phyloP scores from a whole-genome alignment of 2,329 filamentous ascomycete species.

The Xylariaceae sp. region DNA sequence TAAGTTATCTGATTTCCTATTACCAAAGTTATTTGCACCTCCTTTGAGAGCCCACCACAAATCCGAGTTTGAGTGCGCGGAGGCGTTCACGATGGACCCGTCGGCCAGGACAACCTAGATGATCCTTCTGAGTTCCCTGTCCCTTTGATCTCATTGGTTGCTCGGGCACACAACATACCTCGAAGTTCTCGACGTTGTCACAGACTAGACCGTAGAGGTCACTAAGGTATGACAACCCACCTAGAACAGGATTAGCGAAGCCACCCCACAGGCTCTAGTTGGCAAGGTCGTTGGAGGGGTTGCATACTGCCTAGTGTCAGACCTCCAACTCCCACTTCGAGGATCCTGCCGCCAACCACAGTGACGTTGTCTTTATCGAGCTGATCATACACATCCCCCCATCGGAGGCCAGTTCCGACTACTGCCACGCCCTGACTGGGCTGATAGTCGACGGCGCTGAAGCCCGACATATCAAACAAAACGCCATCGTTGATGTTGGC shows the following conservation, averaged over 20 bases:
- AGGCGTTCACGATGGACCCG: constrained; percentile 26
- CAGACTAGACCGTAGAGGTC: constrained; percentile 24
- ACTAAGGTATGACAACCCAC: constrained; percentile 23
- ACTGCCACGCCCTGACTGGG: constrained; percentile 15
- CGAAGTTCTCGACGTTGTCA: constrained; percentile 26
- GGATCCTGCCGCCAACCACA: constrained; percentile 24
- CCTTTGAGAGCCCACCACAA: constrained; percentile 28
- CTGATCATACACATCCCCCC: constrained; percentile 23
- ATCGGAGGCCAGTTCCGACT: constrained; percentile 23
- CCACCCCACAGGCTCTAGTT: too few species aligned
- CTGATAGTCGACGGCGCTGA: constrained; percentile 22
- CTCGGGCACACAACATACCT: constrained; percentile 13
- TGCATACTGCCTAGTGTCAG: constrained; percentile 22
- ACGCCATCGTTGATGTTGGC: constrained; percentile 25
- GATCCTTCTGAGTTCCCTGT: constrained; percentile 6
- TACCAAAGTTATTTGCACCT: constrained; percentile 28
- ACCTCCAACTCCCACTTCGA: constrained; percentile 26
- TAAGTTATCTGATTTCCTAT: too few species aligned
- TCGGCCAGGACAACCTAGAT: constrained; percentile 30
- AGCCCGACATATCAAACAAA: constrained; percentile 20
- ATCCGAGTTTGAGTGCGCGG: constrained; percentile 20
- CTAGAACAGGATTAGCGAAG: constrained; percentile 13
- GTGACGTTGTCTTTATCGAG: constrained; percentile 24
- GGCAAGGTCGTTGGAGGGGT: not conserved
- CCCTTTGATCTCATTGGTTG: constrained; percentile 1